phyloP scores from a whole-genome alignment of 768 basidiomycete species.

The Chiua virens region DNA sequence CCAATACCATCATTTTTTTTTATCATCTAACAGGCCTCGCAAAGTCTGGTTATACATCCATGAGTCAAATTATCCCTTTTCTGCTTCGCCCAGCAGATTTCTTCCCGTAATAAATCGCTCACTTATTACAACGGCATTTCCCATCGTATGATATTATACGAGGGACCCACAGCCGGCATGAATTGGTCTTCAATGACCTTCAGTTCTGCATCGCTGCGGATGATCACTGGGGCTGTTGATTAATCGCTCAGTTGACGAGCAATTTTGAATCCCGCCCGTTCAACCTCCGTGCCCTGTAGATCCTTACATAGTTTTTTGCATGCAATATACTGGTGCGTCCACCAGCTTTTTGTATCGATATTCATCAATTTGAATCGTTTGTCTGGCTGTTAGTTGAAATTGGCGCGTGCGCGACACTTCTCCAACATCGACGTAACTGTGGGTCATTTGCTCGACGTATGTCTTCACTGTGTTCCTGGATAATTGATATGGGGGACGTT shows the following conservation, averaged over 20 bases:
- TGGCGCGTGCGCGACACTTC: background rate
- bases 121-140: conserved; percentile 5
- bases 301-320: background rate
- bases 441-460: background rate
- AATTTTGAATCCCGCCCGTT: background rate
- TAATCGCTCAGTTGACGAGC: background rate
- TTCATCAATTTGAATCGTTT: background rate
- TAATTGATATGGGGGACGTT: background rate
- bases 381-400: background rate
- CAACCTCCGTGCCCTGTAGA: background rate
- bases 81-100: background rate
- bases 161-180: background rate
- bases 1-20: background rate
- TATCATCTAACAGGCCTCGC: background rate
- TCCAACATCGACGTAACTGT: background rate
- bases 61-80: background rate
- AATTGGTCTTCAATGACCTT: background rate
- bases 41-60: background rate
- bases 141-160: conserved; percentile 3
- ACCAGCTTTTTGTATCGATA: background rate
- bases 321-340: conserved; percentile 9
- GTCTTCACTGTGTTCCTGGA: background rate
- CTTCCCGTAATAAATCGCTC: background rate
- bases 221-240: background rate
- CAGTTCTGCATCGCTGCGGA: background rate